Evolutionary conservation across 2,329 filamentous ascomycete genomes (phyloP), one percentile per base, ranked within the genome.

Genomic region (Curvularia lunata): DNA sequence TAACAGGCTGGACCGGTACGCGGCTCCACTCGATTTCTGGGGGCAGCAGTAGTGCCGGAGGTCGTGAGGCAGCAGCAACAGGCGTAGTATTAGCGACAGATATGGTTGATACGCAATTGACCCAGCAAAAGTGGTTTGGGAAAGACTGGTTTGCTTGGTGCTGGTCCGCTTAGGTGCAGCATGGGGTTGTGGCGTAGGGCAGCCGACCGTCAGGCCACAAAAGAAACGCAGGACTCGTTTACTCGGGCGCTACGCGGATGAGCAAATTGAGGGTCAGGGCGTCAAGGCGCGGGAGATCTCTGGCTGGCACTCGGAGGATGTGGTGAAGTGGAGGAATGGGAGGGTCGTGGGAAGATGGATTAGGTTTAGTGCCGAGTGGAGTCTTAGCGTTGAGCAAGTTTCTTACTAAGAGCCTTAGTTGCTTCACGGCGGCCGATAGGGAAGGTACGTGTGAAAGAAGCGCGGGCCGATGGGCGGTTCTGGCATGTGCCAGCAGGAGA

Each of bases 351-450:
- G 61, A 53, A 52, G 48, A 54, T 61, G 58, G 56, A 68, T 62
- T 52, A 32, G 58, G 60, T 48, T 62, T 61, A 61, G 61, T 61
- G 62, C 6, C 25, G 25, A 27, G 25, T 27, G 6, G 25, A 57
- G 62, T 34, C 47, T 56, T 62, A 61, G 61, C 56, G 54, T 58
- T 66, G 64, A 65, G 64, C 64, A 65, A 65, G 64, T 66, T 66
- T 65, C 54, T 60, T 59, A 62, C 54, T 64, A 63, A 61, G 59
- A 23, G 21, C 25, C n/a, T 56, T 56, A 48, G 61, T 54, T 54
- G 56, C 56, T 58, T 59, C 58, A 51, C 45, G 45, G 6, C 34
- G 30, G 41, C 53, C 47, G 38, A 48, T 45, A 45, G 41, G 50
- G 46, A 50, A 41, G 49, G 46, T 55, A 43, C 23, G 34, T 43